These are phyloP conservation scores for Trichoderma sp. DNA, from an alignment of 2,329 filamentous ascomycete genomes.

Conservation along the genomic window DNA sequence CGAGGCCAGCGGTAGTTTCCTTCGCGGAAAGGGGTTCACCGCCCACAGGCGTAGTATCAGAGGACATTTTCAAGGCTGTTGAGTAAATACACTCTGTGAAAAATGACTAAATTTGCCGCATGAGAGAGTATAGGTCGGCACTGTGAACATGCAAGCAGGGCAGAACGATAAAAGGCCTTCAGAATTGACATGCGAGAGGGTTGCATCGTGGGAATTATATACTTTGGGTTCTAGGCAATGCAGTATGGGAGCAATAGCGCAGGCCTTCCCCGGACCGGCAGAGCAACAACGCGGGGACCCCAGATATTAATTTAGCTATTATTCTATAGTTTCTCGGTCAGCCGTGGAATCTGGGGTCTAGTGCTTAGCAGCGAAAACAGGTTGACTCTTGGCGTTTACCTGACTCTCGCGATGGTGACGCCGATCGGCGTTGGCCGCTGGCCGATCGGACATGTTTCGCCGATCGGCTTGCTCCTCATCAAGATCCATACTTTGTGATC, in stretches of 20 bases:
- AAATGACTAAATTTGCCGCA: not conserved
- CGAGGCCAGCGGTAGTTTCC: constrained; percentile 8
- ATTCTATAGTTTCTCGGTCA: not conserved
- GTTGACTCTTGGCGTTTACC: not conserved
- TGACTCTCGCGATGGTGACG: not conserved
- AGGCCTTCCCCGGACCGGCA: constrained; percentile 12
- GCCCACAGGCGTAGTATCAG: not conserved
- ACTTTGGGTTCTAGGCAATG: not conserved
- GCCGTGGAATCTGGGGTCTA: constrained; percentile 9
- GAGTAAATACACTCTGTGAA: not conserved
- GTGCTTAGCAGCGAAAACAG: not conserved
- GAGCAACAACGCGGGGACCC: constrained; percentile 10
- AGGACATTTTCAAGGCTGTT: constrained; percentile 3
- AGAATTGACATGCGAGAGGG: not conserved
- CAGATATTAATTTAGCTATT: constrained; percentile 1
- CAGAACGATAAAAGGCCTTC: not conserved
- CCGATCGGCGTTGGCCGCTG: constrained; percentile 13
- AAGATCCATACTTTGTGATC: not conserved
- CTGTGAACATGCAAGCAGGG: not conserved
- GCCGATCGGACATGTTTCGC: constrained; percentile 19
- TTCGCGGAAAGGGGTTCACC: not conserved
- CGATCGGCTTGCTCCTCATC: constrained; percentile 12
- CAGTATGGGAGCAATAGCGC: not conserved
- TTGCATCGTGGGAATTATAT: constrained; percentile 12
- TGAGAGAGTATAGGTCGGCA: not conserved